Evolutionary conservation across 2,329 filamentous ascomycete genomes (phyloP), one percentile per base, ranked within the genome.

Genomic region (Xylariomycetidae sp.): DNA sequence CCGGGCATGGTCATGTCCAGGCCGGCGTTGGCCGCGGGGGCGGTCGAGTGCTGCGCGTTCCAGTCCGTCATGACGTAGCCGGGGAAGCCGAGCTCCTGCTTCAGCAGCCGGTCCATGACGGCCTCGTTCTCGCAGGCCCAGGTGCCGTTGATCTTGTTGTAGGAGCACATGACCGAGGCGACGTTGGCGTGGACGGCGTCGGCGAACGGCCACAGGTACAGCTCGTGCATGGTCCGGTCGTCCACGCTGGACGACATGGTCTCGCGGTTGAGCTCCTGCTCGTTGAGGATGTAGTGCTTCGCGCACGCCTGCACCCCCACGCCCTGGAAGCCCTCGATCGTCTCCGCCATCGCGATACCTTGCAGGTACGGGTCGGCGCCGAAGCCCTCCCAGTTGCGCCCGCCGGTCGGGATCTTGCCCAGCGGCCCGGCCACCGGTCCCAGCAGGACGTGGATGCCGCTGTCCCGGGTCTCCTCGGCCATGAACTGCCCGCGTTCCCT

Each of bases 1-100:
- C 86, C 85, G 0, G 83, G 83, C 83, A 90, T 90, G 2, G 79
- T 78, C 83, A 88, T 86, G 55, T 90, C 85, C 41, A 90, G 56
- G 18, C 85, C 85, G 16, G 76, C 73, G 41, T 82, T 67, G 16
- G 83, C 77, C 32, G 72, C 70, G 8, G 69, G 69, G 7, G 77
- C 74, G 39, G 83, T 85, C 16, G 76, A 76, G 59, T 89, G 82
- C 50, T 88, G 83, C 3, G 82, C 85, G 44, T 71, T 67, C 85
- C 85, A 92, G 57, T 92, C 85, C 33, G 56, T 66, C 57, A 71
- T 59, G 20, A 68, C 52, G 37, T 65, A 66, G 6, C 64, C 85
- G 68, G 53, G 79, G 68, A 89, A 90, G n/a, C 82, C 85, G 10
- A 92, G 68, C 54, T 87, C 79, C 10, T 68, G 59, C 59, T 86